phyloP scores from a whole-genome alignment of 108 stramenopile species.

The Fistulifera solaris region DNA sequence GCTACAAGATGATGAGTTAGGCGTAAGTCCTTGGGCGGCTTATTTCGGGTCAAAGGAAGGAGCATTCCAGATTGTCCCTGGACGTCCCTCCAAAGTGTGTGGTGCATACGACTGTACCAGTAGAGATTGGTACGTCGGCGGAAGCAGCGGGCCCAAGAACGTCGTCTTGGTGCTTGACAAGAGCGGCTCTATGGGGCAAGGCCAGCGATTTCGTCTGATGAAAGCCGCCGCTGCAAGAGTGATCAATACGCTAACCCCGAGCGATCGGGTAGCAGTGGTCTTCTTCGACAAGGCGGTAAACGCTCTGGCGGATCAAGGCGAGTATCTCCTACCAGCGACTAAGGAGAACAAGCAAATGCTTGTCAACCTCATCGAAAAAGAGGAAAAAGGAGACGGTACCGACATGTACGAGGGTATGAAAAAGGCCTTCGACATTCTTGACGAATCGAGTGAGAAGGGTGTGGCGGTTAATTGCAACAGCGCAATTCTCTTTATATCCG shows the following conservation, averaged over 20 bases:
- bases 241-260: conserved; percentile 31
- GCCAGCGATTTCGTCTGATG: conserved; percentile 14
- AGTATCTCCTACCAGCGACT: conserved; percentile 21
- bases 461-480: conserved; percentile 8
- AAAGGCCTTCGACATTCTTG: conserved; percentile 12
- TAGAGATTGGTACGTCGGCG: conserved; percentile 58
- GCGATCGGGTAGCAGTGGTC: conserved; percentile 35
- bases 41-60: conserved; percentile 44
- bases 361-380: neutral
- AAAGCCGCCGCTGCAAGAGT: conserved; percentile 32
- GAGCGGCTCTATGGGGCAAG: conserved; percentile 35
- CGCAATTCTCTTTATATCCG: conserved; percentile 28
- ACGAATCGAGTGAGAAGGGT: neutral
- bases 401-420: conserved; percentile 14
- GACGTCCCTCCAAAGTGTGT: conserved; percentile 23
- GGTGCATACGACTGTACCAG: conserved; percentile 44
- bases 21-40: too few species aligned
- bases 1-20: too few species aligned
- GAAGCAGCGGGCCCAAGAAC: conserved; percentile 48
- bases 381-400: neutral
- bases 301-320: conserved; percentile 16
- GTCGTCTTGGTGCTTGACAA: conserved; percentile 52
- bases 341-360: conserved; percentile 8
- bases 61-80: conserved; percentile 48
- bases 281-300: conserved; percentile 15